Evolutionary conservation across 495 filamentous ascomycete species (phyloP), one percentile per base, ranked within the genome.

Genomic region (Oleoguttula mirabilis): DNA sequence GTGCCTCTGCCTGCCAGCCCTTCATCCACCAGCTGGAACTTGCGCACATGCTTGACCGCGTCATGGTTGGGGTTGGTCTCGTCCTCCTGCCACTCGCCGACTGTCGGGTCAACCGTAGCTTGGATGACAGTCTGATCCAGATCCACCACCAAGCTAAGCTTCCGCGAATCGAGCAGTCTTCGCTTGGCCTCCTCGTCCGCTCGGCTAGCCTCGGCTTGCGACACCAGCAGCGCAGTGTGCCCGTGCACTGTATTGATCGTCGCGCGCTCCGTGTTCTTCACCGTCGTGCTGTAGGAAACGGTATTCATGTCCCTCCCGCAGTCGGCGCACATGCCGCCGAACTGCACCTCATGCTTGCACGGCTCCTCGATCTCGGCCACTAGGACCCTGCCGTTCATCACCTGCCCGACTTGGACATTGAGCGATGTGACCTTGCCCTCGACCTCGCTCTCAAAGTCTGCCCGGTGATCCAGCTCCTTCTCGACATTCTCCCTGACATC

Each of bases 121-220:
- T 99, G 90, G 46, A 99, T 96, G 55, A 99, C 90, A 16, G 90
- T 99, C 61, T 95, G 88, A 58, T 99, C 90, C 20, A 99, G 65
- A 68, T 99, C 90, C 48, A 99, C 90, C 19, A 99, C 90, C 15
- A 99, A 67, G 12, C 85, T 93, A 10, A 99, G 71, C 62, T 88
- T 93, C 39, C 79, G 70, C 21, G 73, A 70, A 50, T 77, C 68
- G 21, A 99, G 68, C 16, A 99, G 66, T 15, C 90, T 77, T 31
- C 75, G 72, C 60, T 94, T 93, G 16, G 85, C 71, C 54, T 90
- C 80, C 53, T 86, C 77, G 63, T 96, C 88, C 24, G 84, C 76
- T 36, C 74, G 75, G 24, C 73, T 70, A 15, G 90, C 90, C 60
- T 93, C 84, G 33, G 70, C 66, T 51, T 63, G 55, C 43, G 65